phyloP scores from a whole-genome alignment of 768 basidiomycete genomes.

The Amanita exitialis region DNA sequence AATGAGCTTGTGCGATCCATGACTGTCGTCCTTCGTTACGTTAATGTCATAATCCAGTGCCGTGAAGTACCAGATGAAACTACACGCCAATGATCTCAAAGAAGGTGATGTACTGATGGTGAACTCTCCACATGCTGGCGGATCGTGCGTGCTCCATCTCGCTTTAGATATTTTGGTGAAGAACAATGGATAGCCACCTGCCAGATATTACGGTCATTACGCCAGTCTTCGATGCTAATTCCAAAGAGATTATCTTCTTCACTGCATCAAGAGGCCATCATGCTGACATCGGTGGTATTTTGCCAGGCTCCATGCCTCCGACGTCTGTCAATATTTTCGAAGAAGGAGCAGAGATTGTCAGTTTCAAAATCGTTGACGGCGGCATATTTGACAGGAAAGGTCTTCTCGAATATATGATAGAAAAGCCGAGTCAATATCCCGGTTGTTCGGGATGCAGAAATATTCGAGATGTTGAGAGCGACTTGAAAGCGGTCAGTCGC shows the following conservation, averaged over 20 bases:
- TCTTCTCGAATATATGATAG: conserved; percentile 71
- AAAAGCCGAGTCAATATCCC: conserved; percentile 70
- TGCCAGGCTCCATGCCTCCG: conserved; percentile 94
- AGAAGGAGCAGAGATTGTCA: conserved; percentile 86
- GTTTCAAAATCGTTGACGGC: conserved; percentile 82
- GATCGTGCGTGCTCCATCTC: conserved; percentile 49
- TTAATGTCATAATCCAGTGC: conserved; percentile 34
- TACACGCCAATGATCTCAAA: conserved; percentile 59
- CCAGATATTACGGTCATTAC: conserved; percentile 89
- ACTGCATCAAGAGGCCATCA: conserved; percentile 93
- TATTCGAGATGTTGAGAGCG: conserved; percentile 84
- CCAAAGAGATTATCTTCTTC: conserved; percentile 78
- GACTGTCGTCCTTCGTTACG: background rate
- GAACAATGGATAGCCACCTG: conserved; percentile 24
- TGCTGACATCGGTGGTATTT: conserved; percentile 88
- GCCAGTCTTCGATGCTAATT: conserved; percentile 67
- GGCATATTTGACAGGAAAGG: conserved; percentile 75
- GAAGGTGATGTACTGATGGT: conserved; percentile 93
- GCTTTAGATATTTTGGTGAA: conserved; percentile 1
- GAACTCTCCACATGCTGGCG: conserved; percentile 83
- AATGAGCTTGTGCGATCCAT: conserved; percentile 76
- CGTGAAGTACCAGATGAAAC: conserved; percentile 83
- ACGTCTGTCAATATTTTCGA: conserved; percentile 86
- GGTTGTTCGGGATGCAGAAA: conserved; percentile 85
- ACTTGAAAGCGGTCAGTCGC: conserved; percentile 72